Evolutionary conservation across 2,329 filamentous ascomycete genomes (phyloP).

Genomic region (Huntiella moniliformis): DNA sequence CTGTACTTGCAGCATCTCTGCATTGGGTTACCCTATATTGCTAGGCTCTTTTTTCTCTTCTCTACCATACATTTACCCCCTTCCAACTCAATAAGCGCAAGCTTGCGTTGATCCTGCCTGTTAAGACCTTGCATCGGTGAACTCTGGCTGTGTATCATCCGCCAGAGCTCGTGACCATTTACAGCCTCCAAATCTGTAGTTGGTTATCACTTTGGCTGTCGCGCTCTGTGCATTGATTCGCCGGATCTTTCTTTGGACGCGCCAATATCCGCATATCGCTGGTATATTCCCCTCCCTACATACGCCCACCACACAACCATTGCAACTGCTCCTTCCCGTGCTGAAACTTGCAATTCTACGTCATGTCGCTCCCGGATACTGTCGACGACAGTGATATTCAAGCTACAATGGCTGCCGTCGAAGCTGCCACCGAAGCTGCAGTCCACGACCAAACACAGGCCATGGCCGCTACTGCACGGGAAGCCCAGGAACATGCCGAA

Average conservation of each 20-base stretch:
- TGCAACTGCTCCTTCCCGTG: slow-evolving; percentile 23
- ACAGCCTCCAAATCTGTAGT: too few species aligned
- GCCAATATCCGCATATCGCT: not conserved
- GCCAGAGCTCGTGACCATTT: too few species aligned
- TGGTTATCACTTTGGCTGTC: slow-evolving; percentile 7
- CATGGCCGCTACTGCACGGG: slow-evolving; percentile 22
- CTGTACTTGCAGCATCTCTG: too few species aligned
- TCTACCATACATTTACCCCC: too few species aligned
- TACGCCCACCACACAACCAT: slow-evolving; percentile 21
- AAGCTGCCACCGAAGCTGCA: slow-evolving; percentile 7
- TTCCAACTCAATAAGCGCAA: too few species aligned
- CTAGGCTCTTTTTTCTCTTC: too few species aligned
- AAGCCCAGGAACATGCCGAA: slow-evolving; percentile 13
- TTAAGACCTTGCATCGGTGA: too few species aligned
- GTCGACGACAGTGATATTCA: slow-evolving; percentile 14
- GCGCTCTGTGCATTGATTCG: slow-evolving; percentile 4
- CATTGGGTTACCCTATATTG: too few species aligned
- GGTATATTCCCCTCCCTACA: not conserved
- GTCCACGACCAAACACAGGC: slow-evolving; percentile 18
- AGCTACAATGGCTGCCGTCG: slow-evolving; percentile 15
- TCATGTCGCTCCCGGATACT: slow-evolving; percentile 19
- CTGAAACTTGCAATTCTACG: not conserved
- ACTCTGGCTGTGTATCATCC: too few species aligned
- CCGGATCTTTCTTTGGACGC: not conserved
- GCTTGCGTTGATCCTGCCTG: too few species aligned